Evolutionary conservation across 2,329 filamentous ascomycete genomes (phyloP).

Genomic region (Cordyceps farinosa): DNA sequence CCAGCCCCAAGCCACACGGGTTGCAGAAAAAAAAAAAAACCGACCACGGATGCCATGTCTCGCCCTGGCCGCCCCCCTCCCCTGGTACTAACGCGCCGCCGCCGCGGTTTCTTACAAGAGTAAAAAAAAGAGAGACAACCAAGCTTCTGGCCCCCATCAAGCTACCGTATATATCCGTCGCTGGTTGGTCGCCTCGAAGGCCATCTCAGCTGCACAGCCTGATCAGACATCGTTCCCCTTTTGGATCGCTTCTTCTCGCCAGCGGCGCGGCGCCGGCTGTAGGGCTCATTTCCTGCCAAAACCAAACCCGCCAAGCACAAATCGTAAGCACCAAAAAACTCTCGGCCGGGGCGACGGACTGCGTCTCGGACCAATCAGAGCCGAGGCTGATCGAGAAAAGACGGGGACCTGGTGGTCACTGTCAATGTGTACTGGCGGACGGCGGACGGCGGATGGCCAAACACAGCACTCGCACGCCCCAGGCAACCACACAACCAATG

Average conservation of each 20-base stretch:
- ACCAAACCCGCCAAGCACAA: too few relatives aligned
- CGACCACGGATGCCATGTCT: too few relatives aligned
- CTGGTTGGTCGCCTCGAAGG: conserved; percentile 6
- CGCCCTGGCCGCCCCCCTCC: too few relatives aligned
- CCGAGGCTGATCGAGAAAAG: too few relatives aligned
- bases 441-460: not conserved
- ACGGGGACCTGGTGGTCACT: too few relatives aligned
- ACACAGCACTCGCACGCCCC: not conserved
- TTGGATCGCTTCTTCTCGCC: not conserved
- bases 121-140: not conserved
- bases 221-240: not conserved
- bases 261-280: too few relatives aligned
- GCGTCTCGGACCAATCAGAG: too few relatives aligned
- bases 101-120: too few relatives aligned
- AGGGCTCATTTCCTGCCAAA: too few relatives aligned
- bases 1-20: not conserved
- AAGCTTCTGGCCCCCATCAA: conserved; percentile 1
- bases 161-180: not conserved
- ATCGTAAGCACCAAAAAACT: too few relatives aligned
- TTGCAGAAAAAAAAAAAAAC: not conserved
- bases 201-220: conserved; percentile 10
- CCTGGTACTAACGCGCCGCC: too few relatives aligned
- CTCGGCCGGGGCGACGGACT: too few relatives aligned
- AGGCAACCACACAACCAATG: not conserved
- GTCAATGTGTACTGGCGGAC: not conserved